phyloP scores from a whole-genome alignment of 805 yeast species.

The Lachancea quebecensis region DNA sequence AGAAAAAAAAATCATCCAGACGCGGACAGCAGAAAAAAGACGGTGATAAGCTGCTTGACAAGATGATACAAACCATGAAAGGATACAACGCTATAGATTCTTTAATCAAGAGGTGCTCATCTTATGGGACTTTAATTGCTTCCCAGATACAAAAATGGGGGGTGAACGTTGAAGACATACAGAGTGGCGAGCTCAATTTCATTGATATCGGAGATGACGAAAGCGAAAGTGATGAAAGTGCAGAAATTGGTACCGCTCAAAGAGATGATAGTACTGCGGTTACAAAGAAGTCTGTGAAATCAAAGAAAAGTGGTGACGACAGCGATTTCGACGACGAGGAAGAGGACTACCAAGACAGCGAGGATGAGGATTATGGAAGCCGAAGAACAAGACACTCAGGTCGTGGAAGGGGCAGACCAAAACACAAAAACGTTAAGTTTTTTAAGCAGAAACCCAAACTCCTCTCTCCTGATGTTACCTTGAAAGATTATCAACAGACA shows the following conservation, averaged over 20 bases:
- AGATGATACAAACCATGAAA: conserved; percentile 58
- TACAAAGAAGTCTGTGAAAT: conserved; percentile 2
- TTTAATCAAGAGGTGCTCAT: conserved; percentile 75
- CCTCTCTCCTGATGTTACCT: conserved; percentile 52
- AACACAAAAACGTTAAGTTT: conserved; percentile 35
- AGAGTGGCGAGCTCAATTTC: conserved; percentile 36
- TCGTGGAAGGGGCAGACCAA: conserved; percentile 11
- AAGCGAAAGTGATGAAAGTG: conserved; percentile 16
- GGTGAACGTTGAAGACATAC: conserved; percentile 55
- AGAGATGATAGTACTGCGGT: not conserved
- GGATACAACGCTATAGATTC: conserved; percentile 95
- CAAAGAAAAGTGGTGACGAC: conserved; percentile 24
- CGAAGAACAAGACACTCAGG: conserved; percentile 12
- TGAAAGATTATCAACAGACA: conserved; percentile 92
- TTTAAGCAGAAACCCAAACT: conserved; percentile 67
- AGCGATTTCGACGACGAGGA: conserved; percentile 27
- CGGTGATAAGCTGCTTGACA: conserved; percentile 71
- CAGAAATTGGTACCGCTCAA: conserved; percentile 2
- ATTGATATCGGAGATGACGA: conserved; percentile 28
- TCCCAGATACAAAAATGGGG: conserved; percentile 83
- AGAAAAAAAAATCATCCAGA: conserved; percentile 24
- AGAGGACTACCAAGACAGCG: conserved; percentile 27
- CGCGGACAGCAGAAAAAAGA: conserved; percentile 46
- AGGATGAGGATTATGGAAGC: conserved; percentile 20
- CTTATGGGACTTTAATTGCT: conserved; percentile 64